Evolutionary conservation across 2,329 filamentous ascomycete species (phyloP).

Genomic region (Xylariaceae sp.): DNA sequence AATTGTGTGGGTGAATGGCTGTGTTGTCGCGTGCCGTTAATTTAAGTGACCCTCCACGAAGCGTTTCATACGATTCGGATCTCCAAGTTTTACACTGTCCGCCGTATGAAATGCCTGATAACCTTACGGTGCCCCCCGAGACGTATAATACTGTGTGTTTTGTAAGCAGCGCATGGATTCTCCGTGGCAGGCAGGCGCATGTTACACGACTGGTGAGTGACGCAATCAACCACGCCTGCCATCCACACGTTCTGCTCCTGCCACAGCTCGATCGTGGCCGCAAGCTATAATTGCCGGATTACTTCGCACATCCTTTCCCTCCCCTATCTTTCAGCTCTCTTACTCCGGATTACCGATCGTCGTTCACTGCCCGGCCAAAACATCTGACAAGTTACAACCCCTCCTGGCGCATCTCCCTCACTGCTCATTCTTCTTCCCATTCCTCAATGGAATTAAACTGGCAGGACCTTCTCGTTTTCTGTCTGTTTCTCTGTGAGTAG

Average conservation of each 20-base stretch:
- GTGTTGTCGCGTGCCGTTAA: too few species aligned
- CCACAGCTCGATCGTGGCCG: background rate
- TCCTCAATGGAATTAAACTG: background rate
- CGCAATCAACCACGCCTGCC: background rate
- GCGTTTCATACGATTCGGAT: too few species aligned
- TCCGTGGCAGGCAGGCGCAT: background rate
- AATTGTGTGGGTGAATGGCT: too few species aligned
- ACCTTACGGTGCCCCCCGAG: too few species aligned
- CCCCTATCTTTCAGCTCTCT: background rate
- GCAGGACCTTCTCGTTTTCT: background rate
- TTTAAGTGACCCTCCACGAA: too few species aligned
- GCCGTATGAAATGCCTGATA: too few species aligned
- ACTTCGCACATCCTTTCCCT: background rate
- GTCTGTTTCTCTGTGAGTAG: background rate
- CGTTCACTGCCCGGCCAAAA: background rate
- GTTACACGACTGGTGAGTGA: background rate
- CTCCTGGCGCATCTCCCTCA: constrained; percentile 6
- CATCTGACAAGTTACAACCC: background rate
- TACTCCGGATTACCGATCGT: background rate
- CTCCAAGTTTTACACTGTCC: too few species aligned
- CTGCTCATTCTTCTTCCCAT: constrained; percentile 1
- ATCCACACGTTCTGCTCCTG: background rate
- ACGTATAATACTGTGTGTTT: background rate
- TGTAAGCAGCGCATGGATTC: background rate
- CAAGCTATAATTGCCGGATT: constrained; percentile 6